A percentile compares a stretch with the other conserved stretches of the same genome.
phyloP scores from a whole-genome alignment of 257 asterid species.

The Solanum chilense region DNA sequence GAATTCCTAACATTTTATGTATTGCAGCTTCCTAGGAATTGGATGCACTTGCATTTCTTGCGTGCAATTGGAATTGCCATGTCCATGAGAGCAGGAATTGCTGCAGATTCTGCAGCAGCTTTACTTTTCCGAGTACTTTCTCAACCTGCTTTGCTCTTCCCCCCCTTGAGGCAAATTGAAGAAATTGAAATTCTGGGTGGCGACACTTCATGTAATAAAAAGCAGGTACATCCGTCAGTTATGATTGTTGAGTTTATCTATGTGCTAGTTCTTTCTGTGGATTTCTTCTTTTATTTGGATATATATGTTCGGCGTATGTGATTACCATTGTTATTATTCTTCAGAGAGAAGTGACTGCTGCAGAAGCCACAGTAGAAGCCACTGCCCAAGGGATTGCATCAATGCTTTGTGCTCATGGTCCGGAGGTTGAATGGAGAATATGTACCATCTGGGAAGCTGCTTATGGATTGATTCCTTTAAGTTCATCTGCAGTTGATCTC shows the following conservation, averaged over 20 bases:
- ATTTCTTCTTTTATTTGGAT: not conserved
- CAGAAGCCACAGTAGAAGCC: no score
- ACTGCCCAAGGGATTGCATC: constrained; percentile 99
- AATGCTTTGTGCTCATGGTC: constrained; percentile 99
- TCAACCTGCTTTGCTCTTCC: constrained; percentile 95
- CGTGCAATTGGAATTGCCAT: constrained; percentile 97
- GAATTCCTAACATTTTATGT: not conserved
- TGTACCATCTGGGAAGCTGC: constrained; percentile 99
- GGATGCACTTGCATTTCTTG: constrained; percentile 99
- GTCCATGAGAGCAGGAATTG: constrained; percentile 98
- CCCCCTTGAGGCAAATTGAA: constrained; percentile 86
- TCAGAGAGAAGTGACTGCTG: constrained; percentile 71
- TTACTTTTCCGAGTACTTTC: constrained; percentile 92
- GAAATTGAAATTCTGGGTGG: constrained; percentile 64
- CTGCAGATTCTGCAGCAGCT: constrained; percentile 99
- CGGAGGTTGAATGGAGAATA: constrained; percentile 99
- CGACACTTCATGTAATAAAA: constrained; percentile 45
- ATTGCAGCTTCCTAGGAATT: constrained; percentile 82
- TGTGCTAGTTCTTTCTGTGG: not conserved
- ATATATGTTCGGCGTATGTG: not conserved
- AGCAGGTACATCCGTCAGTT: constrained; percentile 39
- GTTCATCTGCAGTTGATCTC: constrained; percentile 94
- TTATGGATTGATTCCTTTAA: constrained; percentile 89
- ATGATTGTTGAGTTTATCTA: constrained; percentile 3
- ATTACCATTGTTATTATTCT: constrained; percentile 2